These are phyloP conservation scores for Alternaria infectoria DNA, from an alignment of 2,329 filamentous ascomycete species.

Conservation along the genomic window DNA sequence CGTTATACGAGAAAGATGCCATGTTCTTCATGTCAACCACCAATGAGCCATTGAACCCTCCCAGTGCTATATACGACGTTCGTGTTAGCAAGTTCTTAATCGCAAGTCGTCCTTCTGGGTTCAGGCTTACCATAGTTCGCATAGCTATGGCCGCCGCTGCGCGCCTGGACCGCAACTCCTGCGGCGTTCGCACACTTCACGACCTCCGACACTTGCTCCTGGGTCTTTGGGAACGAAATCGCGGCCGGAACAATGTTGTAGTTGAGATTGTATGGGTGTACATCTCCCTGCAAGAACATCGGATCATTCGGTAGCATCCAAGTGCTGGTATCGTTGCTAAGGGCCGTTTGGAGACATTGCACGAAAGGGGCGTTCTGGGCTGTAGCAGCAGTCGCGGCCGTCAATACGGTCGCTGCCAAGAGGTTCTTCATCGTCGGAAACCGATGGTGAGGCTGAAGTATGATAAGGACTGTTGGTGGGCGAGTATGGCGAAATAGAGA, in stretches of 20 bases:
- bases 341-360: neutral
- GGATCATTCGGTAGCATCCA: neutral
- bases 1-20: neutral
- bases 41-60: neutral
- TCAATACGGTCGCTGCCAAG: neutral
- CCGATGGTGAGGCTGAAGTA: neutral
- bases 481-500: neutral
- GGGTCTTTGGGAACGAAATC: neutral
- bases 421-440: neutral
- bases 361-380: neutral
- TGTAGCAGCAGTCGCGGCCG: neutral
- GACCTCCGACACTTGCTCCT: neutral
- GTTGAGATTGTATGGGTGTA: neutral
- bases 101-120: neutral
- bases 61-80: neutral
- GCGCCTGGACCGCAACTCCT: neutral
- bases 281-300: neutral
- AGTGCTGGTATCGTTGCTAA: neutral
- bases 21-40: neutral
- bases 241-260: neutral
- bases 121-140: neutral
- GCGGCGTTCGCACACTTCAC: neutral
- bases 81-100: neutral
- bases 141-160: neutral
- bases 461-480: neutral